Base-by-base conservation (phyloP, 768 basidiomycete species). In the Tulasnella sp. region DNA sequence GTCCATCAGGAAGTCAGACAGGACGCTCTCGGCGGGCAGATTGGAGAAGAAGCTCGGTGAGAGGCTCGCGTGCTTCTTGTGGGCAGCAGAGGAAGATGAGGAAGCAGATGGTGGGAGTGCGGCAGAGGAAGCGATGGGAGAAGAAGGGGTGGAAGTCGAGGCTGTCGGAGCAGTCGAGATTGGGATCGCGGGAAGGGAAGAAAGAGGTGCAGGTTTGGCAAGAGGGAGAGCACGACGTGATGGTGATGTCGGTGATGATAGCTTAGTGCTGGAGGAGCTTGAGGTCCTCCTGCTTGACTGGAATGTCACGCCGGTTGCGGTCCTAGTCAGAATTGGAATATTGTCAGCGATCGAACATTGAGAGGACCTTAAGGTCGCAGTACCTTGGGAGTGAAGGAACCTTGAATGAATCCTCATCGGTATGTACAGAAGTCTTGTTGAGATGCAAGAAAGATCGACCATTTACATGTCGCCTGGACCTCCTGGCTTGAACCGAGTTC, bases 181-280 rank as follows among this genome's bases (percentile, higher is more conserved):
- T 58, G 75, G 75, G 42, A 76, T 76, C 15, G 64, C 75, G 36
- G 75, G 75, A 39, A 76, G 75, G 40, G 75, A 76, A 22, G 75
- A 68, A 19, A 36, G 22, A n/a, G 75, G 75, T 49, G 75, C 75
- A 3, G 75, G 75, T 38, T 76, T 76, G 37, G 75, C 25, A 25
- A 76, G 75, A 34, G 75, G 75, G 25, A 76, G 75, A 34, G 75
- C 67, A 34, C 75, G 75, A 37, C 67, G 67, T 15, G 67, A 38
- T 40, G 75, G 75, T 14, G 40, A 37, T 67, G 73, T 11, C 8
- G 42, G 5, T 17, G 73, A 70, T 36, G 72, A 54, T 11, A 11
- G n/a, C 45, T 45, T 45, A 9, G 49, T n/a, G 49, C 49, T 71
- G 29, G 42, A 71, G 1, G 69, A 64, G 58, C 58, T 64, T n/a